Conservation (phyloP, 108 stramenopile species). For the Aureococcus anophagefferens region DNA sequence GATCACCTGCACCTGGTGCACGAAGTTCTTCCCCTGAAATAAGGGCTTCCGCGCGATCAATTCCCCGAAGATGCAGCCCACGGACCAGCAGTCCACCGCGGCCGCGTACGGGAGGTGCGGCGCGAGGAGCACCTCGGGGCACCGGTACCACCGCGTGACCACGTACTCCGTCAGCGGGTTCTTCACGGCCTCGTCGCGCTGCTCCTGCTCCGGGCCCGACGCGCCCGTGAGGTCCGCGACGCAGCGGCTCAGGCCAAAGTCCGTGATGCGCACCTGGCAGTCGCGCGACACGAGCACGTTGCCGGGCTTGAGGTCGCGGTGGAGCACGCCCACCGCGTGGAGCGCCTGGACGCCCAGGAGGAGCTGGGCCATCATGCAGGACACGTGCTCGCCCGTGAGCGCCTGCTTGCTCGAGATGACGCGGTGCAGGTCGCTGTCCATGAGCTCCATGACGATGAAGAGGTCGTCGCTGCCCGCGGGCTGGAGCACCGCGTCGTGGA, state of each 20-base stretch:
- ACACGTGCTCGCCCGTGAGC: constrained; percentile 43
- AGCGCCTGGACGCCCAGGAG: constrained; percentile 44
- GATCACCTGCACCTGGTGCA: constrained; percentile 59
- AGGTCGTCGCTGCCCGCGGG: constrained; percentile 37
- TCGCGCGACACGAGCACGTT: constrained; percentile 53
- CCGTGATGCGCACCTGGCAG: constrained; percentile 55
- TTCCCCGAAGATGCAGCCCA: constrained; percentile 60
- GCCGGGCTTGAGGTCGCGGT: constrained; percentile 59
- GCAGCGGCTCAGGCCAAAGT: constrained; percentile 54
- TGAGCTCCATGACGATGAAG: constrained; percentile 61
- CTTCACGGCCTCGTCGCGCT: constrained; percentile 19
- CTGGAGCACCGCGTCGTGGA: constrained; percentile 22
- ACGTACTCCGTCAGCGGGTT: constrained; percentile 63
- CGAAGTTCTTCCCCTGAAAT: constrained; percentile 56
- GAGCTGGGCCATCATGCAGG: constrained; percentile 55
- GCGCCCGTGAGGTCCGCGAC: constrained; percentile 8
- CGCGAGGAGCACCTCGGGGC: constrained; percentile 17
- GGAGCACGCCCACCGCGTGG: constrained; percentile 50
- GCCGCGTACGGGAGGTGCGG: constrained; percentile 52
- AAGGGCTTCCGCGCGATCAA: constrained; percentile 45
- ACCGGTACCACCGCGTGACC: constrained; percentile 60
- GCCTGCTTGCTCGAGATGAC: constrained; percentile 41
- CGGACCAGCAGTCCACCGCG: constrained; percentile 57
- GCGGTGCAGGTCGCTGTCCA: constrained; percentile 55
- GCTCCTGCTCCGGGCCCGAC: background rate